Evolutionary conservation across 2,329 filamentous ascomycete species (phyloP), one percentile per base, ranked within the genome.

Genomic region (Pyrenochaeta sp.): DNA sequence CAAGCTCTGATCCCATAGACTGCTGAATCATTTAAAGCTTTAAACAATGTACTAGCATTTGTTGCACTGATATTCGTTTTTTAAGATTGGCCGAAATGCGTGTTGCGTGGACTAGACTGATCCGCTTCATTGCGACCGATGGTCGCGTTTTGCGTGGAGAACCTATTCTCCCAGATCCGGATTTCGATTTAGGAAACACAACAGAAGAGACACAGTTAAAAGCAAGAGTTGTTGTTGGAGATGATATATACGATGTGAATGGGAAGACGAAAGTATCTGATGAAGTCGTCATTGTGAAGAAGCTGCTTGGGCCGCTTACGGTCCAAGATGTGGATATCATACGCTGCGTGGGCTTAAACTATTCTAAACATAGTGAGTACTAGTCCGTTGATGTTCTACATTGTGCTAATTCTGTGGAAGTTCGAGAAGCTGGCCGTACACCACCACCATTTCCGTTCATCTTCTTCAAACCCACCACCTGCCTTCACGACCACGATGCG

Each of bases 281-380:
- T 23, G 47, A 55, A 21, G 31, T 51, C 4, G 52, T 51, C 23
- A 56, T 31, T 1, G 82, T 78, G 2, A 79, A 82, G 55, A 71
- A 66, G 39, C 63, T 85, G 0, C 75, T 85, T 0, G 79, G 81
- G 0, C 83, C 83, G 0, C 59, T 86, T 15, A 69, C 76, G 0
- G 68, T 66, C n/a, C 60, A 68, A 2, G 81, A 84, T 32, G 79
- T 85, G 0, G 79, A 82, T 0, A 81, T 83, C 31, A 43, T 87
- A 2, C 71, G 82, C 35, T 86, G 84, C 48, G 77, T 85, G 2
- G 83, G 83, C 0, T 61, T 86, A 17, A 85, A 86, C 60, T 85
- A 85, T 60, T 75, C 76, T 9, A 83, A 79, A 36, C 83, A 86
- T 54, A 81, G 58, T 64, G 52, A 18, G 45, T 32, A 36, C 7